Percentiles rank a stretch among this genome's conserved stretches.
These are phyloP conservation scores for Vitellaria paradoxa DNA, from an alignment of 179 eudicot genomes.

Conservation along the genomic window DNA sequence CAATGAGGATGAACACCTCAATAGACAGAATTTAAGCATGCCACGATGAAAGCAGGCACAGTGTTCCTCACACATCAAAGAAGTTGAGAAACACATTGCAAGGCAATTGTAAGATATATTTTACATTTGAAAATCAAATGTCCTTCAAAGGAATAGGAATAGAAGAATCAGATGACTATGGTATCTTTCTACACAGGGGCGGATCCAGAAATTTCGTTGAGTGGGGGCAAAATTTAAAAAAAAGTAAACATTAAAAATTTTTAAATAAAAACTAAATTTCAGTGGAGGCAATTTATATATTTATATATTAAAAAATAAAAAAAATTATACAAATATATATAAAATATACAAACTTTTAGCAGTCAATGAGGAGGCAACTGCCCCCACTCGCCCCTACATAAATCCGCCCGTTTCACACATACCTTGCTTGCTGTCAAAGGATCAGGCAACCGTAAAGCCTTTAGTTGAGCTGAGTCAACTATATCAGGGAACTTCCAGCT, in stretches of 20 bases:
- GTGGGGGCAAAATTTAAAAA: too few relatives aligned
- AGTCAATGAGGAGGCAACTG: too few relatives aligned
- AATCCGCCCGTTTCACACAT: too few relatives aligned
- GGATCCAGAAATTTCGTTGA: too few relatives aligned
- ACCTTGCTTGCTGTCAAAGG: constrained; percentile 48
- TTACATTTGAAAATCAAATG: background rate
- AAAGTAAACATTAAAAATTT: too few relatives aligned
- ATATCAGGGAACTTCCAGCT: constrained; percentile 49
- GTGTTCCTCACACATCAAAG: background rate
- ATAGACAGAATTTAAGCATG: background rate
- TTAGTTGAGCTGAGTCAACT: constrained; percentile 40
- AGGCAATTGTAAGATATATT: background rate
- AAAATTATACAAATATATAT: too few relatives aligned
- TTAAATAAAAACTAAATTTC: too few relatives aligned
- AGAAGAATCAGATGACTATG: background rate
- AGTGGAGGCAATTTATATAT: too few relatives aligned
- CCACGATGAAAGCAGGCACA: background rate
- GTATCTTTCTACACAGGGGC: background rate
- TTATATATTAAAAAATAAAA: too few relatives aligned
- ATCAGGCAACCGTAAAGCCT: constrained; percentile 52
- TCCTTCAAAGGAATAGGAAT: background rate
- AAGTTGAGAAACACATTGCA: background rate
- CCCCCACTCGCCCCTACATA: too few relatives aligned
- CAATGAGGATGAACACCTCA: background rate
- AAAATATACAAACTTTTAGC: too few relatives aligned